phyloP scores from a whole-genome alignment of 75 land plant genomes.

The Adiantum capillusveneris region DNA sequence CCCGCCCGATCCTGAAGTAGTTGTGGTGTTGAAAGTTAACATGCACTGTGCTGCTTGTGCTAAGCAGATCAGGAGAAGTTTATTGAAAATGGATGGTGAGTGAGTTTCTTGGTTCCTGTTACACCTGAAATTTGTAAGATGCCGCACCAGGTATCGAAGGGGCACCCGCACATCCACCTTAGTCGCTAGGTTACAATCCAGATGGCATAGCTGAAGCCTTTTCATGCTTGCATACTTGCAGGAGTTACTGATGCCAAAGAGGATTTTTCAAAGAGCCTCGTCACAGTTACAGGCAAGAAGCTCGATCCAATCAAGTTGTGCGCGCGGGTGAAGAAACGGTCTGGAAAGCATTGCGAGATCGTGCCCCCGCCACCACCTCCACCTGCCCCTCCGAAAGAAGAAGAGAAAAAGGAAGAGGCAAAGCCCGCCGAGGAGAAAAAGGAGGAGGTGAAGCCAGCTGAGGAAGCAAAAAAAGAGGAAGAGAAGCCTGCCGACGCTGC shows the following conservation, averaged over 20 bases:
- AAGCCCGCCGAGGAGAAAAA: constrained; percentile 25
- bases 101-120: no score
- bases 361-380: constrained; percentile 21
- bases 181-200: no score
- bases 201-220: no score
- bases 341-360: constrained; percentile 50
- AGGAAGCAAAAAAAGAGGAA: constrained; percentile 34
- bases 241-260: constrained; percentile 51
- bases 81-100: constrained; percentile 40
- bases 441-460: constrained; percentile 23
- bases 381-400: background rate
- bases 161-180: no score
- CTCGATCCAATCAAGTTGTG: constrained; percentile 56
- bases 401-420: constrained; percentile 28
- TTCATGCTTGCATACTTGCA: constrained; percentile 11
- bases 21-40: constrained; percentile 34
- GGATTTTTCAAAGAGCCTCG: constrained; percentile 45
- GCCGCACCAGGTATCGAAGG: no score
- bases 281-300: constrained; percentile 42
- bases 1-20: constrained; percentile 16
- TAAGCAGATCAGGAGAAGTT: constrained; percentile 30
- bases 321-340: constrained; percentile 46
- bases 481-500: constrained; percentile 16
- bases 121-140: no score
- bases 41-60: constrained; percentile 63